These are phyloP conservation scores for Phyllosticta citribraziliensis DNA, from an alignment of 2,329 filamentous ascomycete genomes.

Conservation along the genomic window DNA sequence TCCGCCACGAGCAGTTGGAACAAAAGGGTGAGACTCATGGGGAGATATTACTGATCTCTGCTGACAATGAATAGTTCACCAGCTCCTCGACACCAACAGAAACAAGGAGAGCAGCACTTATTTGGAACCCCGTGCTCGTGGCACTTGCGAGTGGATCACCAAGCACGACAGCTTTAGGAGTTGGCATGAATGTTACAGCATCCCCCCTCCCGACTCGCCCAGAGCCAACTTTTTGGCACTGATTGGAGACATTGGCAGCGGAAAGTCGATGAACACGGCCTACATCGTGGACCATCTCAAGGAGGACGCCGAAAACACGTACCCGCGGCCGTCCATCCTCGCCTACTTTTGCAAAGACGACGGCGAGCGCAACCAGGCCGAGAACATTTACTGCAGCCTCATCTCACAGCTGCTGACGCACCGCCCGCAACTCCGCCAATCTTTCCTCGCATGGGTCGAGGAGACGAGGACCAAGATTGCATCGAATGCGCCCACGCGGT, in stretches of 20 bases:
- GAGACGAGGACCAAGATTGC: not conserved
- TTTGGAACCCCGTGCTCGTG: not conserved
- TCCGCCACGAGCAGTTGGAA: not conserved
- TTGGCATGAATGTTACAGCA: not conserved
- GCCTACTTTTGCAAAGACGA: slow-evolving; percentile 1
- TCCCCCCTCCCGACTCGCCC: not conserved
- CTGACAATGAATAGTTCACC: not conserved
- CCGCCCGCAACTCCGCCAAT: not conserved
- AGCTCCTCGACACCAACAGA: not conserved
- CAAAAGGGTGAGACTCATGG: not conserved
- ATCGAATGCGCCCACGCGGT: not conserved
- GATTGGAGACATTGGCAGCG: slow-evolving; percentile 1
- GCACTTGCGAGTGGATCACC: not conserved
- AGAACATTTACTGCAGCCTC: not conserved
- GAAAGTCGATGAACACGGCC: not conserved
- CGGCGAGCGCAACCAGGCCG: not conserved
- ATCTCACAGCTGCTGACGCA: not conserved
- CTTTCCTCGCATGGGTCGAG: not conserved
- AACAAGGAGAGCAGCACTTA: not conserved
- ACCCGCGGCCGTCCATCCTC: not conserved
- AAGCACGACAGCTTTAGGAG: not conserved
- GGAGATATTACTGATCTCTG: not conserved
- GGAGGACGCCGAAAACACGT: not conserved
- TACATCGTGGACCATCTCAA: not conserved
- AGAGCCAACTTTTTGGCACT: not conserved